phyloP scores from a whole-genome alignment of 73 alveolate species.

The Diophrys appendiculata region DNA sequence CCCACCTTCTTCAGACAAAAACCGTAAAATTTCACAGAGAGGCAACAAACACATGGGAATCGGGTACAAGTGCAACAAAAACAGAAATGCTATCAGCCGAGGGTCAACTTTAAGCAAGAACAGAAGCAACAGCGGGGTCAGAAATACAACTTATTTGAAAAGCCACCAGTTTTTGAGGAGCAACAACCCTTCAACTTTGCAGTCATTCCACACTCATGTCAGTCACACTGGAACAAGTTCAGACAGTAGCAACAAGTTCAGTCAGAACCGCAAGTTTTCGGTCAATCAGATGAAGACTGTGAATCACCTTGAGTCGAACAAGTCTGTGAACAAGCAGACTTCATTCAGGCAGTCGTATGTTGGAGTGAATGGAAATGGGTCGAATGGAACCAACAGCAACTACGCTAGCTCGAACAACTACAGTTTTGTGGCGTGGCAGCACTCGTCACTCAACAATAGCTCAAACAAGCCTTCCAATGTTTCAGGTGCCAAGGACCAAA shows the following conservation, averaged over 20 bases:
- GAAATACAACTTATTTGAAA: neutral
- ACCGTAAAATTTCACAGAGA: neutral
- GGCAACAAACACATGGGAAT: too few species aligned
- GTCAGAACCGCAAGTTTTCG: neutral
- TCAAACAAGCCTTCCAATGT: too few species aligned
- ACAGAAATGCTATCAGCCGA: neutral
- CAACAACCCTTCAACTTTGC: neutral
- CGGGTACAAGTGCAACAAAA: neutral
- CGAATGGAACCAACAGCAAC: too few species aligned
- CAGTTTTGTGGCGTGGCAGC: too few species aligned
- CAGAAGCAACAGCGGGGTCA: neutral
- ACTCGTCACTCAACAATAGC: too few species aligned
- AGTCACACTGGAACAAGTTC: neutral
- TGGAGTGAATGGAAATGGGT: too few species aligned
- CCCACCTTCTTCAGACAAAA: conserved; percentile 2
- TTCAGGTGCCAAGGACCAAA: too few species aligned
- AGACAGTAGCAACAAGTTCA: neutral
- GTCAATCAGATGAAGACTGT: conserved; percentile 1
- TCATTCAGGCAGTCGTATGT: neutral
- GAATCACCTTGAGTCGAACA: neutral
- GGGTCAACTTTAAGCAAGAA: conserved; percentile 6
- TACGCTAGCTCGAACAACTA: too few species aligned
- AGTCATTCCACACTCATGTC: neutral
- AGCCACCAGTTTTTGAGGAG: neutral
- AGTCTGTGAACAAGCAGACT: neutral